Evolutionary conservation across 2,329 filamentous ascomycete species (phyloP).

Genomic region (Zasmidium citrigriseum): DNA sequence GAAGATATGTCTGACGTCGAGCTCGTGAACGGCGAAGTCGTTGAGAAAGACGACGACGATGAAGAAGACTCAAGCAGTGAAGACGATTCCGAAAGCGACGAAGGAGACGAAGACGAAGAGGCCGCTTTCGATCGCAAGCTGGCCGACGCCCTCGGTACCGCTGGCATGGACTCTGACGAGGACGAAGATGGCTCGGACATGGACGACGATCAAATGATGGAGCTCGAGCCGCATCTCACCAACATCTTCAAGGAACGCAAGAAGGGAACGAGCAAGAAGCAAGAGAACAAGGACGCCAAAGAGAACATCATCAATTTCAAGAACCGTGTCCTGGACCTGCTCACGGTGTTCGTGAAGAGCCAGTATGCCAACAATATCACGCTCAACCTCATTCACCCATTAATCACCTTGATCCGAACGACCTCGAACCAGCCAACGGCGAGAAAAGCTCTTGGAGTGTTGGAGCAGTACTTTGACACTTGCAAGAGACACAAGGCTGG

Average conservation of each 20-base stretch:
- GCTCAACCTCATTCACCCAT: constrained; percentile 70
- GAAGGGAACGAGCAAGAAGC: constrained; percentile 66
- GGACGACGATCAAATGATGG: constrained; percentile 95
- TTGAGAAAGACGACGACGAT: constrained; percentile 25
- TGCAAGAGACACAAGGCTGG: constrained; percentile 52
- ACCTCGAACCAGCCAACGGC: constrained; percentile 75
- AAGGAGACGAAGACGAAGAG: constrained; percentile 52
- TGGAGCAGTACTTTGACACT: constrained; percentile 71
- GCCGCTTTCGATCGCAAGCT: constrained; percentile 73
- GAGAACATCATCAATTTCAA: constrained; percentile 93
- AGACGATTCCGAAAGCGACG: constrained; percentile 22
- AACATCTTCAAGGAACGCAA: constrained; percentile 83
- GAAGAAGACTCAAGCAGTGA: constrained; percentile 27
- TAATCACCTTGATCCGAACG: constrained; percentile 74
- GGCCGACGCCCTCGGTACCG: constrained; percentile 74
- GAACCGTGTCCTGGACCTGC: constrained; percentile 83
- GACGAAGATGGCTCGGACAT: constrained; percentile 73
- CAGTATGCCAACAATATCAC: constrained; percentile 69
- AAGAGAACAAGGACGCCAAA: constrained; percentile 83
- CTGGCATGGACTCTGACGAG: constrained; percentile 57
- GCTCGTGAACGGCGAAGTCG: constrained; percentile 33
- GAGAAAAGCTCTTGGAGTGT: constrained; percentile 69
- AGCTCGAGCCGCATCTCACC: constrained; percentile 77
- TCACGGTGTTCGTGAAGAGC: constrained; percentile 81
- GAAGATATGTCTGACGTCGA: constrained; percentile 40